A percentile compares a stretch with the other conserved stretches of the same genome.
Evolutionary conservation across 1,284 basidiomycete species (phyloP).

Genomic region (Spongiforma sp.): DNA sequence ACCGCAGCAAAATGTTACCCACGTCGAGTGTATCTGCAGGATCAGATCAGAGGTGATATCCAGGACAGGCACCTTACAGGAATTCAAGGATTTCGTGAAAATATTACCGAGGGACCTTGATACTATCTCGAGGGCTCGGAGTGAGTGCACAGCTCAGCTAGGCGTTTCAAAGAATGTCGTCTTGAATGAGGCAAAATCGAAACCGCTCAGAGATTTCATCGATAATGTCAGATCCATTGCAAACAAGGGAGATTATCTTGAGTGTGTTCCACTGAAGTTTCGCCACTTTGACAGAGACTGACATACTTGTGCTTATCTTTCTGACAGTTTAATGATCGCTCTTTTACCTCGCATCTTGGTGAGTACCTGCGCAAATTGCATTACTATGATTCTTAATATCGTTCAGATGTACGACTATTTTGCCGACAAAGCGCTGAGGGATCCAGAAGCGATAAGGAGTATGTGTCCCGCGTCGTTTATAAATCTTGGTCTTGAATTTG

Average conservation of each 20-base stretch:
- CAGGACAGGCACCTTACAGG: conserved; percentile 11
- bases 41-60: conserved; percentile 3
- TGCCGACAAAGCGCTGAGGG: no score
- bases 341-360: conserved; percentile 16
- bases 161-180: conserved; percentile 11
- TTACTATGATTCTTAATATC: no score
- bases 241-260: conserved; percentile 10
- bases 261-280: conserved; percentile 16
- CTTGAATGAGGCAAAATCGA: not conserved
- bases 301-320: not conserved
- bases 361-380: no score
- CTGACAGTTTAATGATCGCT: conserved; percentile 11
- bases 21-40: conserved; percentile 14
- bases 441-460: no score
- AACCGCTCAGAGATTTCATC: conserved; percentile 5
- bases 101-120: conserved; percentile 3
- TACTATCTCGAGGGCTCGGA: not conserved
- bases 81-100: conserved; percentile 1
- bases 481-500: no score
- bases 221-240: not conserved
- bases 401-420: no score
- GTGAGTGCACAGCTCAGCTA: conserved; percentile 3
- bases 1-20: conserved; percentile 14
- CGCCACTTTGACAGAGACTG: not conserved
- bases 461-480: no score